These are phyloP conservation scores for Ambrosia hybrid DNA, from an alignment of 140 eudicot species.

Conservation along the genomic window DNA sequence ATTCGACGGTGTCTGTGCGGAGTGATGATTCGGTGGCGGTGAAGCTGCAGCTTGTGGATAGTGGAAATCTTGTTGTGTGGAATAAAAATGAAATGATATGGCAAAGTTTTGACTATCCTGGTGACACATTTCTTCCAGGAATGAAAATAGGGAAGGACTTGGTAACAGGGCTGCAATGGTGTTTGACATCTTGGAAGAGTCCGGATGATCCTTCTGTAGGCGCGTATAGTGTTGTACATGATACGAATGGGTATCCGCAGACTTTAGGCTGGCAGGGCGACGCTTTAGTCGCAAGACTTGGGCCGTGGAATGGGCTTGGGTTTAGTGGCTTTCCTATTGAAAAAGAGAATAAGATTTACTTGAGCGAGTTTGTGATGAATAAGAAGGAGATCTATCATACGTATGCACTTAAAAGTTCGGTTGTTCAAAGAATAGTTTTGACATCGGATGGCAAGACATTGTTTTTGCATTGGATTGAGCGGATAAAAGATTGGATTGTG, in stretches of 20 bases:
- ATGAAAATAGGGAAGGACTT: slow-evolving; percentile 22
- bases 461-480: slow-evolving; percentile 19
- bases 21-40: not conserved
- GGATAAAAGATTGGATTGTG: slow-evolving; percentile 18
- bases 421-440: slow-evolving; percentile 12
- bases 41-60: slow-evolving; percentile 18
- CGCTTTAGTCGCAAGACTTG: not conserved
- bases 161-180: slow-evolving; percentile 2
- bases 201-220: slow-evolving; percentile 12
- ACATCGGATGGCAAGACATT: slow-evolving; percentile 17
- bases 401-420: slow-evolving; percentile 16
- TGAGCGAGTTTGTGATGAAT: slow-evolving; percentile 13
- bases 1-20: not conserved
- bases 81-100: not conserved
- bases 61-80: slow-evolving; percentile 30
- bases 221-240: not conserved
- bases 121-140: slow-evolving; percentile 20
- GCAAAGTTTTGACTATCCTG: slow-evolving; percentile 33
- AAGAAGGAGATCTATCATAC: slow-evolving; percentile 22
- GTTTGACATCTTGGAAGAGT: slow-evolving; percentile 20
- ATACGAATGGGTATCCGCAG: slow-evolving; percentile 28
- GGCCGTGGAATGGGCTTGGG: slow-evolving; percentile 32
- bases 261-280: not conserved
- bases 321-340: slow-evolving; percentile 22
- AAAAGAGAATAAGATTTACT: slow-evolving; percentile 16